Percentiles rank a stretch among this genome's conserved stretches.
phyloP scores from a whole-genome alignment of 2,329 filamentous ascomycete species.

The Penicillium sp. region DNA sequence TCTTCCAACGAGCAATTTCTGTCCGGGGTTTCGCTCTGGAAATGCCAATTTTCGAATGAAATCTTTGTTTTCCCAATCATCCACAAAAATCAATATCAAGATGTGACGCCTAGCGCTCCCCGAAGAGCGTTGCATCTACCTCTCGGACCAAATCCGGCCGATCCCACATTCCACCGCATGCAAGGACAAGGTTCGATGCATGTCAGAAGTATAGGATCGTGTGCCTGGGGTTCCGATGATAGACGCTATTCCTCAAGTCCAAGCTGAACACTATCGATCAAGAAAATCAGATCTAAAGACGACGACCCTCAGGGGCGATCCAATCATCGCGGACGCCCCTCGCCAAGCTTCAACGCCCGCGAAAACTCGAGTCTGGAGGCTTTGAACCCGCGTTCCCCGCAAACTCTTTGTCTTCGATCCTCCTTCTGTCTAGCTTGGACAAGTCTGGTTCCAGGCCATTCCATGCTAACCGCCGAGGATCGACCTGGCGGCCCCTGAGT shows the following conservation, averaged over 20 bases:
- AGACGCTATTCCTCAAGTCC: background rate
- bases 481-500: constrained; percentile 12
- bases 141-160: constrained; percentile 10
- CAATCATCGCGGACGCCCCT: constrained; percentile 7
- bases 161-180: constrained; percentile 13
- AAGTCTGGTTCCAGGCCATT: background rate
- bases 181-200: too few species aligned
- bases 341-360: constrained; percentile 21
- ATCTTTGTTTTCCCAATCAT: background rate
- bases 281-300: too few species aligned
- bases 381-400: constrained; percentile 17
- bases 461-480: constrained; percentile 4
- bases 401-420: constrained; percentile 12
- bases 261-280: too few species aligned
- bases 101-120: too few species aligned
- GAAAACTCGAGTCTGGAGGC: constrained; percentile 20
- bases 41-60: too few species aligned
- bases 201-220: too few species aligned
- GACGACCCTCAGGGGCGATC: too few species aligned
- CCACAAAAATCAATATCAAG: background rate
- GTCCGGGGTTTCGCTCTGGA: too few species aligned
- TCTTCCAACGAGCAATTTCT: too few species aligned
- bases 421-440: constrained; percentile 12
- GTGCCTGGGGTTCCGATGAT: background rate
- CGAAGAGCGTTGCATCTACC: too few species aligned